A percentile compares a stretch with the other conserved stretches of the same genome.
These are phyloP conservation scores for Teratosphaeria pseudoeucalypti DNA, from an alignment of 2,329 filamentous ascomycete genomes.

Conservation along the genomic window DNA sequence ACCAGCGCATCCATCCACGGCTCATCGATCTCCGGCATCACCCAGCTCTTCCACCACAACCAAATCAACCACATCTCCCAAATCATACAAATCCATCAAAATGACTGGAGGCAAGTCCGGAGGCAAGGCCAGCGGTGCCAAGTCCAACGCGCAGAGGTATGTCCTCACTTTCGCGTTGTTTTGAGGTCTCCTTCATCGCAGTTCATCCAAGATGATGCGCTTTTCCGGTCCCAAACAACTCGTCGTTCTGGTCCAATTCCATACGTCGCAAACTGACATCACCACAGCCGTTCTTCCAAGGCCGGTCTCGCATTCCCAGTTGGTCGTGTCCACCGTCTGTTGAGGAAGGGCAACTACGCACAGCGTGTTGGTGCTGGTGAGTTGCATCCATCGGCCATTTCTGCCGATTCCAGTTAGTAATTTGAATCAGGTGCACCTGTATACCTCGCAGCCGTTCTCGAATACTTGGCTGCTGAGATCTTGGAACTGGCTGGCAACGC, in stretches of 20 bases:
- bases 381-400: slow-evolving; percentile 17
- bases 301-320: slow-evolving; percentile 98
- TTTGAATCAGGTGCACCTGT: slow-evolving; percentile 61
- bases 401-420: slow-evolving; percentile 12
- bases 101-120: slow-evolving; percentile 99
- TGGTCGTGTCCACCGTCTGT: slow-evolving; percentile 97
- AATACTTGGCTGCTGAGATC: slow-evolving; percentile 97
- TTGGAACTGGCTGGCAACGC: slow-evolving; percentile 98
- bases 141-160: slow-evolving; percentile 95
- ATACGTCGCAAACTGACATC: slow-evolving; percentile 32
- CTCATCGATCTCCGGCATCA: slow-evolving; percentile 24
- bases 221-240: slow-evolving; percentile 23
- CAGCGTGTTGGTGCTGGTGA: slow-evolving; percentile 95
- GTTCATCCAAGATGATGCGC: slow-evolving; percentile 32
- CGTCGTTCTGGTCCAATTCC: slow-evolving; percentile 15
- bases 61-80: slow-evolving; percentile 26
- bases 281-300: slow-evolving; percentile 85
- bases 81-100: slow-evolving; percentile 51
- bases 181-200: slow-evolving; percentile 8
- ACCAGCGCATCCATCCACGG: slow-evolving; percentile 21
- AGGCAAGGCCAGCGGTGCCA: slow-evolving; percentile 97
- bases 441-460: slow-evolving; percentile 92
- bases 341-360: slow-evolving; percentile 98
- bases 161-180: slow-evolving; percentile 33
- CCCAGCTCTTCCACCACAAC: slow-evolving; percentile 19